phyloP scores from a whole-genome alignment of 371 early-diverging fungal species.

The Mucor velutinosus region DNA sequence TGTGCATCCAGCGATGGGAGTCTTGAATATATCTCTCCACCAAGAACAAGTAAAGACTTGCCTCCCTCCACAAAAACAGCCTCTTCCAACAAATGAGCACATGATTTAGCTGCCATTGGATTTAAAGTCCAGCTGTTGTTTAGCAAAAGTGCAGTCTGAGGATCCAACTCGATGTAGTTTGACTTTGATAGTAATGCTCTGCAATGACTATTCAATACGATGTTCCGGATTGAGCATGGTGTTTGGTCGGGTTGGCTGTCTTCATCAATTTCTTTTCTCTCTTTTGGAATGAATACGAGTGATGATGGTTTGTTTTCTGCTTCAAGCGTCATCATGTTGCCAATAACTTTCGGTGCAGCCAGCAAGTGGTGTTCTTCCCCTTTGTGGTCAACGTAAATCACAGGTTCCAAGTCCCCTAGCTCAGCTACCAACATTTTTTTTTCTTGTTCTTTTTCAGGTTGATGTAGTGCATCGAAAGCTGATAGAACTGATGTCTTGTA shows the following conservation, averaged over 20 bases:
- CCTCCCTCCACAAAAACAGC: slow-evolving; percentile 7
- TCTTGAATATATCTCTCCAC: slow-evolving; percentile 14
- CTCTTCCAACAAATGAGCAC: slow-evolving; percentile 10
- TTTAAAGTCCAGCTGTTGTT: slow-evolving; percentile 12
- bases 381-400: slow-evolving; percentile 13
- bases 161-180: slow-evolving; percentile 12
- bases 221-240: slow-evolving; percentile 7
- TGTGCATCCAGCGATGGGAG: slow-evolving; percentile 12
- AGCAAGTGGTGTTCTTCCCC: slow-evolving; percentile 17
- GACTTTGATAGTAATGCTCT: slow-evolving; percentile 4
- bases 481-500: slow-evolving; percentile 16
- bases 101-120: slow-evolving; percentile 7
- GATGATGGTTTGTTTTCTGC: slow-evolving; percentile 10
- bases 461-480: slow-evolving; percentile 16
- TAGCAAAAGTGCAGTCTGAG: slow-evolving; percentile 4
- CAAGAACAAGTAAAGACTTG: slow-evolving; percentile 5
- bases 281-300: background rate
- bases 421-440: slow-evolving; percentile 20
- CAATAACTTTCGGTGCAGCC: slow-evolving; percentile 14
- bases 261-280: background rate
- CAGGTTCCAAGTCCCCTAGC: slow-evolving; percentile 18
- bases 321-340: slow-evolving; percentile 12
- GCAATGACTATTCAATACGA: slow-evolving; percentile 7
- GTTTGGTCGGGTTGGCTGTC: background rate
- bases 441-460: slow-evolving; percentile 16